Evolutionary conservation across 495 filamentous ascomycete species (phyloP), one percentile per base, ranked within the genome.

Genomic region (Xylaria longipes): DNA sequence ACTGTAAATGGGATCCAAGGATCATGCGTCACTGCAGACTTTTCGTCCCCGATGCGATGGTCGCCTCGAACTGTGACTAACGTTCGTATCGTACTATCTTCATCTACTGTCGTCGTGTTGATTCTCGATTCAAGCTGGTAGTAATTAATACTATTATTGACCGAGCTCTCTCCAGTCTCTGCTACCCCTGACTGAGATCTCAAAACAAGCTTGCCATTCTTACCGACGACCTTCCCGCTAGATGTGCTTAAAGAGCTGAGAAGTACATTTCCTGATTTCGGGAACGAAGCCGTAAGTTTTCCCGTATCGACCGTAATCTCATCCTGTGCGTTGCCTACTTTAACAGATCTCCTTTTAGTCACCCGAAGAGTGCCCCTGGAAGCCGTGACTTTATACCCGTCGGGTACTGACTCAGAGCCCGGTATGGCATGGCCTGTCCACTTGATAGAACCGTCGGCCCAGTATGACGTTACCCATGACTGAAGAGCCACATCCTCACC

Each of bases 391-490:
- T 61, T 79, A 58, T 79, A 81, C 6, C 41, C 65, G 33, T 74
- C 71, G 22, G 72, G 70, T 15, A 74, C 50, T 1, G 70, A 74
- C 3, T 73, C 72, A 9, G 74, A 74, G 35, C 72, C 74, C 11
- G 77, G 72, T 37, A 86, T 66, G 17, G 84, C 82, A 68, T 85
- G 83, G 0, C 79, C 82, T 3, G 82, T 83, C 84, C 84, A 86
- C 77, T 86, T 86, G 52, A 84, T 78, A 7, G 82, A 82, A 35
- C 79, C 82, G 71, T 86, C 84, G 11, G 79, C 77, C 84, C 84
- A 86, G 65, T 81, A 81, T 1, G 79, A 82, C 1, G 78, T 84
- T 9, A 80, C 74, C 83, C 84, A 84, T 2, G 82, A 83, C 65
- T 84, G 79, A 9, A 84, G 70, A 6, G 73, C 72, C 33, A 83